Conservation (phyloP, 495 filamentous ascomycete species). For the Schizothecium vesticola region DNA sequence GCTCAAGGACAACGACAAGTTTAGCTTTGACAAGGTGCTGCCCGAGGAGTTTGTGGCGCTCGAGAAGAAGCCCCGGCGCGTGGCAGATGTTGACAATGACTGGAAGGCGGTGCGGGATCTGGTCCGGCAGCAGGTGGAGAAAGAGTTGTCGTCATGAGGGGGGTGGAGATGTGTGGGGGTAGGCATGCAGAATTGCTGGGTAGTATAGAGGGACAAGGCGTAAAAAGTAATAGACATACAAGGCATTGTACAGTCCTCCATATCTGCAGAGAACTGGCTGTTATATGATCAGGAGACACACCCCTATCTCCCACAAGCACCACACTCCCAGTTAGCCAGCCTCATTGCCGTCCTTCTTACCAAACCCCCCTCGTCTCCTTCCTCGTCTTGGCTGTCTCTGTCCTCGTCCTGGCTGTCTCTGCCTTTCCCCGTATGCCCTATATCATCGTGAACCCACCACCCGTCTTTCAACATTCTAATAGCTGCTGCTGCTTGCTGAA, state of each 20-base stretch:
- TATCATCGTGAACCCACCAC: not conserved
- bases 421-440: not conserved
- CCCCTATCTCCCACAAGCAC: not conserved
- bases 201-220: not conserved
- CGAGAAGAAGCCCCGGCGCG: slow-evolving; percentile 57
- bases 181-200: not conserved
- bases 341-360: not conserved
- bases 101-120: slow-evolving; percentile 49
- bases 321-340: not conserved
- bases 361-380: not conserved
- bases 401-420: not conserved
- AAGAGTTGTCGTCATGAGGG: slow-evolving; percentile 37
- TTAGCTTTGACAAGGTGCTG: slow-evolving; percentile 68
- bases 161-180: not conserved
- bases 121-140: slow-evolving; percentile 51
- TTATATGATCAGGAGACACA: not conserved
- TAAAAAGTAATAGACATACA: not conserved
- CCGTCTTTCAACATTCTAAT: not conserved
- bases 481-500: not conserved
- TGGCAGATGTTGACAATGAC: slow-evolving; percentile 48
- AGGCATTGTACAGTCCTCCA: not conserved
- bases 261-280: not conserved
- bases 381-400: not conserved
- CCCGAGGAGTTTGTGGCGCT: slow-evolving; percentile 74
- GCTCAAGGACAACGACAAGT: slow-evolving; percentile 58